Evolutionary conservation across 1,284 basidiomycete genomes (phyloP), one percentile per base, ranked within the genome.

Genomic region (Kalmanozyma brasiliensis): DNA sequence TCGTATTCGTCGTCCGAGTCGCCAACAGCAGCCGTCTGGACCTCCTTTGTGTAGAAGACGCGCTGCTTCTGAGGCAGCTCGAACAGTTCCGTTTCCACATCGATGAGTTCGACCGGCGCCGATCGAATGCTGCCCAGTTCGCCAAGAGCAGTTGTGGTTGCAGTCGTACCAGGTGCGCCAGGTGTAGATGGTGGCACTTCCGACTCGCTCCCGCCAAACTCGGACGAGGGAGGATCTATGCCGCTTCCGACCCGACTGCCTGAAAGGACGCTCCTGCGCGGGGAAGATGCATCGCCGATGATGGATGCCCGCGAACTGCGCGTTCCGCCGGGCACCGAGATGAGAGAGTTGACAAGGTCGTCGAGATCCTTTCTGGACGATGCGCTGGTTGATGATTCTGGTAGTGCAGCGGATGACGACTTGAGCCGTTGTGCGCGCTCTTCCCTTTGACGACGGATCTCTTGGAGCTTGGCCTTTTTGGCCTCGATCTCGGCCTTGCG

Each of bases 11-110:
- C 66, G 5, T 88, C 77, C n/a, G 87, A 85, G 26, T 71, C 71
- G 35, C 79, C 79, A 9, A 67, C 46, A 3, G 56, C 47, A 34
- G 58, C 49, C 1, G 55, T 48, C 9, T 98, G 94, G 2, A 95
- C 90, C 73, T 93, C 90, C 83, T 95, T 96, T 71, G 94, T 94
- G 79, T 96, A 97, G 45, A 91, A 89, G 22, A 95, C 89, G n/a
- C 89, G 88, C 82, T 92, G 90, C 89, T 91, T 72, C 30, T 46
- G 88, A 0, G 93, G 92, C n/a, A 94, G 83, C 76, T 94, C 92
- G 74, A 92, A 94, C 11, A 94, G 84, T 78, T 94, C 93, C 72
- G 92, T 71, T 24, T 64, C 51, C 13, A 92, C 87, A 74, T 94
- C 91, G 58, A 94, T 87, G 34, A 92, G 85, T 77, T 93, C 91